Conservation (phyloP, 2,329 filamentous ascomycete genomes). For the Cytospora paraplurivora region DNA sequence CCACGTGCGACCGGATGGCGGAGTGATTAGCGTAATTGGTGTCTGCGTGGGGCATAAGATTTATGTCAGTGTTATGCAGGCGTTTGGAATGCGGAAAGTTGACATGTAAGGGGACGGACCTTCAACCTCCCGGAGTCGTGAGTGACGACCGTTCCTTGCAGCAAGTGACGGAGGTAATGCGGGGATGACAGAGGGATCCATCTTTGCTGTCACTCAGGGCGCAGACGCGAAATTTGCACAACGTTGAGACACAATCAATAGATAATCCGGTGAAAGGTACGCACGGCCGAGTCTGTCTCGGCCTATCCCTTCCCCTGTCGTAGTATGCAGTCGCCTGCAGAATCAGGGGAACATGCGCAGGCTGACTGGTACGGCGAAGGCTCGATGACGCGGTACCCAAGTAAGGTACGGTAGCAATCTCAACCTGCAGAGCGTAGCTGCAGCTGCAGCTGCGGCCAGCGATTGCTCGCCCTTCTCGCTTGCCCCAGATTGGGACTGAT, state of each 20-base stretch:
- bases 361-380: conserved; percentile 10
- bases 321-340: background rate
- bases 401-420: background rate
- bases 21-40: conserved; percentile 23
- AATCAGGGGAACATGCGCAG: conserved; percentile 1
- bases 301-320: background rate
- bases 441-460: conserved; percentile 1
- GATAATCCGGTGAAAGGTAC: background rate
- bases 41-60: conserved; percentile 22
- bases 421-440: background rate
- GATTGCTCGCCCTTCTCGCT: background rate
- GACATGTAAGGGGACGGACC: conserved; percentile 16
- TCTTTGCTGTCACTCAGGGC: conserved; percentile 12
- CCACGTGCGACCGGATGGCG: conserved; percentile 15
- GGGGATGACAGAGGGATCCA: conserved; percentile 24
- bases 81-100: conserved; percentile 19
- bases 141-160: conserved; percentile 30
- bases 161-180: conserved; percentile 31
- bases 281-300: background rate
- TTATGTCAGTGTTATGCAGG: conserved; percentile 23
- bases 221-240: conserved; percentile 13
- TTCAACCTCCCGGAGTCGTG: conserved; percentile 22
- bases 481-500: background rate
- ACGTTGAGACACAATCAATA: conserved; percentile 7
- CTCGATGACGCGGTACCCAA: conserved; percentile 16